A percentile compares a stretch with the other conserved stretches of the same genome.
phyloP scores from a whole-genome alignment of 805 yeast species.

The Grigorovia humatica region DNA sequence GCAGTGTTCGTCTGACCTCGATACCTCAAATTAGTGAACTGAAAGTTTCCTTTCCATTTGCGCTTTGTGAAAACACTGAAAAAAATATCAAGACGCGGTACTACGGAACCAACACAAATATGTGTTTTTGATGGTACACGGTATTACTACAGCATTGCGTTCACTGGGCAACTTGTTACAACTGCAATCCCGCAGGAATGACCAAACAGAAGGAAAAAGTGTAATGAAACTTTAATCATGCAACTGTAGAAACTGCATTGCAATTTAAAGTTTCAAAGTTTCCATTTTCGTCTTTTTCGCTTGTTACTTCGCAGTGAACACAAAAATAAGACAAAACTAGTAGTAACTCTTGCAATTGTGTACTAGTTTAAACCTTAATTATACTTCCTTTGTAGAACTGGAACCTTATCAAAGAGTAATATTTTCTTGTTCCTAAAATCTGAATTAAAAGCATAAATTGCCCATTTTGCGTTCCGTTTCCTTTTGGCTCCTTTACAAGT shows the following conservation, averaged over 20 bases:
- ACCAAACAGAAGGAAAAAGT: too few relatives aligned
- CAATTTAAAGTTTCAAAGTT: background rate
- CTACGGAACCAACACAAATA: background rate
- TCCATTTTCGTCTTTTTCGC: background rate
- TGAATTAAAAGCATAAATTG: too few relatives aligned
- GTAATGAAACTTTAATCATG: background rate
- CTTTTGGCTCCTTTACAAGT: background rate
- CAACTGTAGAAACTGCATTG: background rate
- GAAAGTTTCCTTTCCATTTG: too few relatives aligned
- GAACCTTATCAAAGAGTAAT: background rate
- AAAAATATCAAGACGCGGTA: too few relatives aligned
- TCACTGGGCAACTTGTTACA: background rate
- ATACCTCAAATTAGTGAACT: too few relatives aligned
- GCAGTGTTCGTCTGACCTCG: too few relatives aligned
- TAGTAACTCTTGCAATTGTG: background rate
- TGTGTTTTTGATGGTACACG: background rate
- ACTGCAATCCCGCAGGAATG: background rate
- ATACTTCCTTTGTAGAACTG: background rate
- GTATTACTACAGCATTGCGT: background rate
- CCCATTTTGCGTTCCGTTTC: background rate
- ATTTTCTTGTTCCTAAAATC: background rate
- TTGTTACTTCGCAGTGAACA: background rate
- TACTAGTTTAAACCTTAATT: background rate
- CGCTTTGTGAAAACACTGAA: too few relatives aligned
- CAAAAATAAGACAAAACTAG: too few relatives aligned